Evolutionary conservation across 345 rosid species (phyloP).

Genomic region (Citrus trifoliata): DNA sequence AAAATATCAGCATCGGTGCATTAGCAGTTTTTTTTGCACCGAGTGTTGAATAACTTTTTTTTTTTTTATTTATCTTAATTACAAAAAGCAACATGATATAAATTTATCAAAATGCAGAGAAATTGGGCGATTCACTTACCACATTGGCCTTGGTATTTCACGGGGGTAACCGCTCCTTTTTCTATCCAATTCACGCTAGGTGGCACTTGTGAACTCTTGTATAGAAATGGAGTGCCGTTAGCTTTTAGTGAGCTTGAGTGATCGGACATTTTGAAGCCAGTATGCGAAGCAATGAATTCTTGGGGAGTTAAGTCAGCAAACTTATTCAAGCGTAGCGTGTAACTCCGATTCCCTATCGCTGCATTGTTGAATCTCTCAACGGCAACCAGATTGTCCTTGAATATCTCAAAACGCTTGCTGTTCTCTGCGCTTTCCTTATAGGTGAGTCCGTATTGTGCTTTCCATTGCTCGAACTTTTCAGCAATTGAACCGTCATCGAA

Average conservation of each 20-base stretch:
- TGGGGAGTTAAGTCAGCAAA: constrained; percentile 30
- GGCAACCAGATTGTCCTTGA: constrained; percentile 39
- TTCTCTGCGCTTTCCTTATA: constrained; percentile 33
- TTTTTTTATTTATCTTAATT: too few relatives aligned
- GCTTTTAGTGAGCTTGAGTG: not conserved
- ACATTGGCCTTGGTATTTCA: not conserved
- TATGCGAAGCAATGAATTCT: constrained; percentile 25
- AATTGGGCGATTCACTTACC: not conserved
- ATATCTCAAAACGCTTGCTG: constrained; percentile 27
- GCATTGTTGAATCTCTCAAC: constrained; percentile 36
- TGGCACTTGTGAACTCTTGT: not conserved
- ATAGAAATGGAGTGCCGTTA: not conserved
- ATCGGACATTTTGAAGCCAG: constrained; percentile 8
- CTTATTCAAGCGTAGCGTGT: constrained; percentile 24
- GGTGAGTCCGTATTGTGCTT: constrained; percentile 25
- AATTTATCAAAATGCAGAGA: too few relatives aligned
- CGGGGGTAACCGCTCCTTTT: not conserved
- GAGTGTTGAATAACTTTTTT: too few relatives aligned
- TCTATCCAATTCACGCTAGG: not conserved
- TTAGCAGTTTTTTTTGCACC: too few relatives aligned
- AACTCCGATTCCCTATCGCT: constrained; percentile 1
- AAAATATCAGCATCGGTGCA: too few relatives aligned
- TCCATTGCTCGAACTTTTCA: constrained; percentile 43
- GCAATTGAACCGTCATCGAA: constrained; percentile 28
- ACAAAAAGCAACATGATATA: too few relatives aligned